Evolutionary conservation across 768 basidiomycete species (phyloP).

Genomic region (Hirschioporus abietinus): DNA sequence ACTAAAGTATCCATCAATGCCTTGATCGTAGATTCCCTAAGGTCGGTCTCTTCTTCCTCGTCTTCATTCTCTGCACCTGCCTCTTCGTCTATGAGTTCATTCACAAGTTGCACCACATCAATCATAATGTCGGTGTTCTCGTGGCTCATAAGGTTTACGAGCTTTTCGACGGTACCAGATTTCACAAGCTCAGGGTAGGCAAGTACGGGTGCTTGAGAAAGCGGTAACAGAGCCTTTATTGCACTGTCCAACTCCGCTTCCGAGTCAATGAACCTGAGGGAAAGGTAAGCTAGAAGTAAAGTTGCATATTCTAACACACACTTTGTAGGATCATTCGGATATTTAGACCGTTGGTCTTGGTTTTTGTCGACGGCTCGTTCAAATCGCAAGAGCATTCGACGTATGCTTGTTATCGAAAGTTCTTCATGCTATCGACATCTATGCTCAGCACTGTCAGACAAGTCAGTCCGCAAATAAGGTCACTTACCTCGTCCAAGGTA

Average conservation of each 20-base stretch:
- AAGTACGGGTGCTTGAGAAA: conserved; percentile 76
- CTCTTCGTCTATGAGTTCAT: conserved; percentile 96
- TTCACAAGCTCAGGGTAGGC: conserved; percentile 89
- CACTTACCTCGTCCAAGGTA: conserved; percentile 62
- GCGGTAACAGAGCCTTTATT: conserved; percentile 80
- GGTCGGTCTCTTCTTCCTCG: conserved; percentile 52
- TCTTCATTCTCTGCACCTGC: conserved; percentile 72
- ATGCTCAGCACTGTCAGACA: conserved; percentile 7
- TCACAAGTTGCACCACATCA: conserved; percentile 86
- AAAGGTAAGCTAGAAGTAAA: conserved; percentile 9
- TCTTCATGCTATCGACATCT: conserved; percentile 48
- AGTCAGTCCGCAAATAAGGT: conserved; percentile 11
- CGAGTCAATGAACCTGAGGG: conserved; percentile 85
- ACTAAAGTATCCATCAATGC: conserved; percentile 74
- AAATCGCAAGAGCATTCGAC: conserved; percentile 70
- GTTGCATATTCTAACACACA: conserved; percentile 27
- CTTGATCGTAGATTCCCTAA: conserved; percentile 62
- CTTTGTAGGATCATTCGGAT: conserved; percentile 89
- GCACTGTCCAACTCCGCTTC: conserved; percentile 91
- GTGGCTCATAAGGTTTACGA: conserved; percentile 86
- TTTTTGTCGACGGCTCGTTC: conserved; percentile 93
- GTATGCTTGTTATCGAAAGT: conserved; percentile 63
- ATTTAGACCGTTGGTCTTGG: conserved; percentile 94
- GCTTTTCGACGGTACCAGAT: conserved; percentile 59
- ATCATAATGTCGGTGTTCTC: conserved; percentile 98